Conservation (phyloP, 805 yeast species). For the Clavispora santaluciae region DNA sequence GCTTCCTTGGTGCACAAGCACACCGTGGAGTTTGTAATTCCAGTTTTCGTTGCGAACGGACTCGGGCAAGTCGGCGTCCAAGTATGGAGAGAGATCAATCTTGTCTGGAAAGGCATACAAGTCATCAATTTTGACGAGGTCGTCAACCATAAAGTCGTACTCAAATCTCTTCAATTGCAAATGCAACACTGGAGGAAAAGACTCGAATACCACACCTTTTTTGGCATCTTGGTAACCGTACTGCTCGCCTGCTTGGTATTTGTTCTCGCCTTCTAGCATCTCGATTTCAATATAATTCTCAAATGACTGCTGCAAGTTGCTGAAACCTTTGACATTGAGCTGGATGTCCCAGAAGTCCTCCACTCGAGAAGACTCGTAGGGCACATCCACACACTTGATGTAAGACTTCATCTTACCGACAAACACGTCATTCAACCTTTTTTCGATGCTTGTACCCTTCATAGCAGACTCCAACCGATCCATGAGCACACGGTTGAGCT, state of each 20-base stretch:
- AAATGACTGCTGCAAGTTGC: constrained; percentile 69
- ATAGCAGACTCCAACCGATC: constrained; percentile 85
- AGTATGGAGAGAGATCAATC: constrained; percentile 73
- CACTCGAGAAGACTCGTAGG: constrained; percentile 82
- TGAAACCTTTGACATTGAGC: constrained; percentile 82
- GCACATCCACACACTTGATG: constrained; percentile 87
- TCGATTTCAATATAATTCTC: constrained; percentile 85
- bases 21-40: constrained; percentile 86
- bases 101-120: constrained; percentile 82
- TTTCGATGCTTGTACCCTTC: constrained; percentile 75
- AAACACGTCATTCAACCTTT: constrained; percentile 64
- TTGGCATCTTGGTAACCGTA: constrained; percentile 92
- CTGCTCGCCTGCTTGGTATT: constrained; percentile 82
- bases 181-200: constrained; percentile 89
- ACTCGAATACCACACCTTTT: constrained; percentile 89
- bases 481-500: constrained; percentile 90
- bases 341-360: constrained; percentile 99
- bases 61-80: constrained; percentile 52
- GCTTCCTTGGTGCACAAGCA: constrained; percentile 93
- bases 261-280: constrained; percentile 88
- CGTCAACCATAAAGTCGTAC: constrained; percentile 85
- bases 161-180: constrained; percentile 92
- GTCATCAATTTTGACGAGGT: constrained; percentile 86
- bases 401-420: constrained; percentile 97
- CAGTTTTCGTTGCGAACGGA: constrained; percentile 51